These are phyloP conservation scores for Umbelopsis vinacea DNA, from an alignment of 192 early-diverging fungal genomes.

Conservation along the genomic window DNA sequence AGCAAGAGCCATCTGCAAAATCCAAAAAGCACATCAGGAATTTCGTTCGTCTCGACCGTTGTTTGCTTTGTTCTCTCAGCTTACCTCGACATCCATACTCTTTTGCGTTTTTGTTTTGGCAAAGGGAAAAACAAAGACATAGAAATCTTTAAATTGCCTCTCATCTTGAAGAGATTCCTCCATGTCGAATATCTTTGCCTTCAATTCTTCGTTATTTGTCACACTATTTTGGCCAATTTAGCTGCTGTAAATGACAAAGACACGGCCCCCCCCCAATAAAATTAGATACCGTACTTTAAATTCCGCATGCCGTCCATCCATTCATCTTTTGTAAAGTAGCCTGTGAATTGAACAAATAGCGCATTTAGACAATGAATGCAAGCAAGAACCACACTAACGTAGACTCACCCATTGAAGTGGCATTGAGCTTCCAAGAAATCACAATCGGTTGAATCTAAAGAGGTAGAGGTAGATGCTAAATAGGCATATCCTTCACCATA, in stretches of 20 bases:
- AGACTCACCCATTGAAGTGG: conserved; percentile 27
- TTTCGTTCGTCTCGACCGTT: too few species aligned
- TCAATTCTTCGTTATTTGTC: not conserved
- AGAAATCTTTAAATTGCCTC: conserved; percentile 20
- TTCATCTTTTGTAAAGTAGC: conserved; percentile 26
- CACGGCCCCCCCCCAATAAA: too few species aligned
- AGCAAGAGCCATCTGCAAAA: conserved; percentile 24
- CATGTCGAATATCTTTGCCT: not conserved
- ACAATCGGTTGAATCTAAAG: conserved; percentile 21
- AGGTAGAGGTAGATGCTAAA: not conserved
- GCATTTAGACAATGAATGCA: too few species aligned
- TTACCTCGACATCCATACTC: conserved; percentile 40
- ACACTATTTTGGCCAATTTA: not conserved
- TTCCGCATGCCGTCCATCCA: conserved; percentile 24
- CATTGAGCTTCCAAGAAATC: conserved; percentile 29
- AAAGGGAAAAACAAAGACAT: conserved; percentile 25
- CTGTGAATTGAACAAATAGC: not conserved
- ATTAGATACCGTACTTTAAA: conserved; percentile 16
- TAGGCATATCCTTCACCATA: not conserved
- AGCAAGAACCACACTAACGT: not conserved
- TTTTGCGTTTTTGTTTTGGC: conserved; percentile 31
- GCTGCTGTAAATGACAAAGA: too few species aligned
- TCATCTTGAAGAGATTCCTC: conserved; percentile 3
- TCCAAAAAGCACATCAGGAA: too few species aligned
- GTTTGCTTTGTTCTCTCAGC: not conserved